A percentile compares a stretch with the other conserved stretches of the same genome.
These are phyloP conservation scores for Lodderomyces elongisporus DNA, from an alignment of 1,139 yeast genomes.

Conservation along the genomic window DNA sequence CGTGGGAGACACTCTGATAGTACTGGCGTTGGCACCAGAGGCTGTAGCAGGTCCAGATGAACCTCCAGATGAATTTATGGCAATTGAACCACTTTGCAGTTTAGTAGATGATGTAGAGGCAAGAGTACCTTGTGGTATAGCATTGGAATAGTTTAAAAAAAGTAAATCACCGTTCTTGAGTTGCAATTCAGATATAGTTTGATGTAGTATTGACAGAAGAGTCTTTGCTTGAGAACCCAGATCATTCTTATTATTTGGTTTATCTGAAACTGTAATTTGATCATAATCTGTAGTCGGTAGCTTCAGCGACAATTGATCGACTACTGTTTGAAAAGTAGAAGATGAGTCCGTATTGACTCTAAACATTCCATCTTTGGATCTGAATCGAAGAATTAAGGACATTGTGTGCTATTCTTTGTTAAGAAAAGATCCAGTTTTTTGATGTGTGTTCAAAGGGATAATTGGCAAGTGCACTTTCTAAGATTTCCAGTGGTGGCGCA, in stretches of 20 bases:
- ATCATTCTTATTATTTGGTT: constrained; percentile 26
- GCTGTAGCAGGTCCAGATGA: constrained; percentile 10
- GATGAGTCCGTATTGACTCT: constrained; percentile 52
- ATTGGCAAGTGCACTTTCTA: too few relatives aligned
- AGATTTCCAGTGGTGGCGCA: too few relatives aligned
- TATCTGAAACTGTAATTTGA: constrained; percentile 36
- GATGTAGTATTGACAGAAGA: constrained; percentile 17
- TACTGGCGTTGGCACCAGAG: constrained; percentile 8
- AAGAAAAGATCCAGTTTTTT: too few relatives aligned
- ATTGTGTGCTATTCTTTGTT: too few relatives aligned
- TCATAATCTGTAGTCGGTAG: constrained; percentile 19
- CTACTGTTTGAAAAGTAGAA: constrained; percentile 45
- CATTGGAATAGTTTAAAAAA: constrained; percentile 46
- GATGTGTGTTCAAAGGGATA: too few relatives aligned
- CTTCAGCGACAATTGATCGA: constrained; percentile 39
- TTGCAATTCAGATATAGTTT: constrained; percentile 49
- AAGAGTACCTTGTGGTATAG: constrained; percentile 8
- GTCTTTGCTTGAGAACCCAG: not conserved
- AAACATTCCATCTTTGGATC: constrained; percentile 79
- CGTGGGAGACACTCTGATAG: constrained; percentile 9
- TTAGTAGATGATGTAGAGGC: constrained; percentile 9
- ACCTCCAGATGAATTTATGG: constrained; percentile 42
- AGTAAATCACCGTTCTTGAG: constrained; percentile 82
- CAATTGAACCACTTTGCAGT: constrained; percentile 72
- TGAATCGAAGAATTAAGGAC: constrained; percentile 51